Evolutionary conservation across 345 rosid species (phyloP), one percentile per base, ranked within the genome.

Genomic region (Cardiospermum halicacabum): DNA sequence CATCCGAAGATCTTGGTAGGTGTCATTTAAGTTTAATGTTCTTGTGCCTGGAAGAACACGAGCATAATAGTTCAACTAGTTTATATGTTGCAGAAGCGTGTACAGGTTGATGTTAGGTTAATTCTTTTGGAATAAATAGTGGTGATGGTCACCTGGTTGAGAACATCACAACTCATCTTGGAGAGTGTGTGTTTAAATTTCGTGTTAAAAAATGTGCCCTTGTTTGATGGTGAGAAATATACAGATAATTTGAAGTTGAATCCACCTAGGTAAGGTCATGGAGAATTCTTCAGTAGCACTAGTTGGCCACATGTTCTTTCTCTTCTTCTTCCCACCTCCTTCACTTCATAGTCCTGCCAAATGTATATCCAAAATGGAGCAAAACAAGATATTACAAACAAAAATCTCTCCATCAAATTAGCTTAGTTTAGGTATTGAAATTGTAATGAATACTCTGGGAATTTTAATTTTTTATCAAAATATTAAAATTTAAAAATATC

Each of bases 271-370:
- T 60, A 59, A 40, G 75, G 55, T 42, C 56, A 8, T 40, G 25
- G 39, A 51, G 21, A 64, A 37, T 3, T 55, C 50, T n/a, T 22
- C 31, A 19, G 11, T 31, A 69, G 72, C 16, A 43, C 22, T 25
- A 45, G 66, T 56, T 71, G 73, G 75, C 72, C 25, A 53, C 74
- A 72, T 42, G 68, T 18, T 57, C 64, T 71, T 53, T 39, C 15
- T 28, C 53, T 57, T 22, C 13, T 68, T 71, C 25, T 64, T 69
- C 58, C 47, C 8, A 24, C 48, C 58, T 51, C 45, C 10, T 50
- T 37, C 34, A 22, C 26, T 21, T 10, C n/a, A 1, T 43, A 16
- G 18, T 42, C 6, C 6, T 42, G 48, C 6, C 12, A 42, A 47
- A 18, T 32, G 27, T 55, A 7, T 55, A 1, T 54, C 0, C 27